These are phyloP conservation scores for Henckelia pumila DNA, from an alignment of 257 asterid genomes.

Conservation along the genomic window DNA sequence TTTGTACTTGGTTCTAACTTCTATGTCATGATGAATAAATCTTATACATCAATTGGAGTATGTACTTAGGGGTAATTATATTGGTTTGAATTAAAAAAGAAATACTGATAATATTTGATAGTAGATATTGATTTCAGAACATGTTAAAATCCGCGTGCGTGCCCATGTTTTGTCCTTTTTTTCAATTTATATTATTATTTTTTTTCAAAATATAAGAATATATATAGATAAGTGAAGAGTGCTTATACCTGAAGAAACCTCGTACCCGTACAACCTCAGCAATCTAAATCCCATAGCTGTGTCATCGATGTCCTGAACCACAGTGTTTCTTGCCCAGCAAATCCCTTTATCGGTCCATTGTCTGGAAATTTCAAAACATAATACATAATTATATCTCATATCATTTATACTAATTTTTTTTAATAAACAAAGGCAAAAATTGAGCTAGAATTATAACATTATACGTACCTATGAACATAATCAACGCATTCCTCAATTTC, in stretches of 20 bases:
- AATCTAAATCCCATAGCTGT: slow-evolving; percentile 96
- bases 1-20: no score
- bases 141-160: not conserved
- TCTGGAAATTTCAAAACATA: slow-evolving; percentile 28
- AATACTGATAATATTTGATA: no score
- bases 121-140: not conserved
- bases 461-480: slow-evolving; percentile 57
- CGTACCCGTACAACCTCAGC: slow-evolving; percentile 75
- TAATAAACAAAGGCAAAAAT: no score
- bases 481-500: slow-evolving; percentile 65
- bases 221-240: not conserved
- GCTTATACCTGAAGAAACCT: slow-evolving; percentile 65
- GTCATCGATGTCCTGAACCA: slow-evolving; percentile 79
- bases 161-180: slow-evolving; percentile 9
- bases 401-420: no score
- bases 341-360: slow-evolving; percentile 79
- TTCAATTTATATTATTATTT: no score
- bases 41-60: no score
- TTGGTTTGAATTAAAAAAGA: no score
- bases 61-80: no score
- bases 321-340: slow-evolving; percentile 83
- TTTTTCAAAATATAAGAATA: no score
- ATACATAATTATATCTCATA: not conserved
- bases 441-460: no score
- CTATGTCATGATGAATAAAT: no score